These are phyloP conservation scores for Acanthamoeba polyphaga DNA, from an alignment of 208 protist species.

Conservation along the genomic window DNA sequence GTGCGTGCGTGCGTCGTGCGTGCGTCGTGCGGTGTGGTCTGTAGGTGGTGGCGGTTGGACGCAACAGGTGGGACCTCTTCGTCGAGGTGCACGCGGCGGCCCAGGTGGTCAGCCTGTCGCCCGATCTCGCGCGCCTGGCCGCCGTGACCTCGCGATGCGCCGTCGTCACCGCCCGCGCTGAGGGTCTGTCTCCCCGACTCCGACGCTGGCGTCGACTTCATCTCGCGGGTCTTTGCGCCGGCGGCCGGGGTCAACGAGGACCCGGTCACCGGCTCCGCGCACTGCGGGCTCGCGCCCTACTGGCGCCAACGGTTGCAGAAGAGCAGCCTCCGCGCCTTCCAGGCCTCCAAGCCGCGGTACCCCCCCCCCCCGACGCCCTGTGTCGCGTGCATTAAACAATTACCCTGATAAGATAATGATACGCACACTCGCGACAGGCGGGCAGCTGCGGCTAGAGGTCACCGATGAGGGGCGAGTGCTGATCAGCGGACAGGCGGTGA, in stretches of 20 bases:
- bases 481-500: constrained; percentile 29
- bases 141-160: not conserved
- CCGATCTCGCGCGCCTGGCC: not conserved
- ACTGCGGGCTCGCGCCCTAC: constrained; percentile 23
- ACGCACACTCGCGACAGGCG: not conserved
- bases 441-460: not conserved
- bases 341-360: constrained; percentile 49
- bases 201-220: constrained; percentile 15
- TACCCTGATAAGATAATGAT: too few species aligned
- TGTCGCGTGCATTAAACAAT: not conserved
- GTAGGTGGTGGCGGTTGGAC: not conserved
- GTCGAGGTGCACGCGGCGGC: not conserved
- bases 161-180: not conserved
- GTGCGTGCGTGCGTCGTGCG: too few species aligned
- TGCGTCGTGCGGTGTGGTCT: not conserved
- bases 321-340: not conserved
- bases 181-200: too few species aligned
- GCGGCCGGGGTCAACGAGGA: constrained; percentile 71
- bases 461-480: not conserved
- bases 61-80: constrained; percentile 27
- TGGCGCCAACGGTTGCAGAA: not conserved
- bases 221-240: constrained; percentile 62
- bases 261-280: constrained; percentile 67
- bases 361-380: too few species aligned
- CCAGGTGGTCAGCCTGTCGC: not conserved